These are phyloP conservation scores for Paramecium pentaurelia DNA, from an alignment of 73 alveolate species.

Conservation along the genomic window DNA sequence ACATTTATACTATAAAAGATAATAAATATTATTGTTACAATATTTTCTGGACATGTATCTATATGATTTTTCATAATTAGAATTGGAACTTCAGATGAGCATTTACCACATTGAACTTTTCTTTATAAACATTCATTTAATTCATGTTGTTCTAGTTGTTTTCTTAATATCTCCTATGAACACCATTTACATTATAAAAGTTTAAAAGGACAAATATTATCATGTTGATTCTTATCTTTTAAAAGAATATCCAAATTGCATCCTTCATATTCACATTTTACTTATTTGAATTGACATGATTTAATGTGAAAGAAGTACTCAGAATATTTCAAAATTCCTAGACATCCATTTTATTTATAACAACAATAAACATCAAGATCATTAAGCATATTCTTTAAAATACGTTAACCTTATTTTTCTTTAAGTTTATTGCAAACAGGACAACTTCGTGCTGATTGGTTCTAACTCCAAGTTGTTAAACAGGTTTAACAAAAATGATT, in stretches of 20 bases:
- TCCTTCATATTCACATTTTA: not conserved
- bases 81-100: not conserved
- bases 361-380: slow-evolving; percentile 13
- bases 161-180: not conserved
- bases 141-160: not conserved
- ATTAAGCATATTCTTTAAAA: slow-evolving; percentile 12
- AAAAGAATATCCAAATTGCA: not conserved
- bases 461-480: slow-evolving; percentile 42
- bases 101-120: not conserved
- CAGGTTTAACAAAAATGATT: slow-evolving; percentile 13
- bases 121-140: not conserved
- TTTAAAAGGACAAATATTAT: not conserved
- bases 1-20: not conserved
- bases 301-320: not conserved
- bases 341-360: slow-evolving; percentile 2
- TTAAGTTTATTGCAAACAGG: slow-evolving; percentile 20
- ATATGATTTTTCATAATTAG: not conserved
- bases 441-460: slow-evolving; percentile 4
- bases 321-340: slow-evolving; percentile 7
- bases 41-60: slow-evolving; percentile 13
- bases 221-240: not conserved
- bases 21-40: not conserved
- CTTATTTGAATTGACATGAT: not conserved
- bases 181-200: slow-evolving; percentile 13
- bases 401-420: not conserved